A percentile compares a stretch with the other conserved stretches of the same genome.
These are phyloP conservation scores for Leccinum incarnatum DNA, from an alignment of 768 basidiomycete genomes.

Conservation along the genomic window DNA sequence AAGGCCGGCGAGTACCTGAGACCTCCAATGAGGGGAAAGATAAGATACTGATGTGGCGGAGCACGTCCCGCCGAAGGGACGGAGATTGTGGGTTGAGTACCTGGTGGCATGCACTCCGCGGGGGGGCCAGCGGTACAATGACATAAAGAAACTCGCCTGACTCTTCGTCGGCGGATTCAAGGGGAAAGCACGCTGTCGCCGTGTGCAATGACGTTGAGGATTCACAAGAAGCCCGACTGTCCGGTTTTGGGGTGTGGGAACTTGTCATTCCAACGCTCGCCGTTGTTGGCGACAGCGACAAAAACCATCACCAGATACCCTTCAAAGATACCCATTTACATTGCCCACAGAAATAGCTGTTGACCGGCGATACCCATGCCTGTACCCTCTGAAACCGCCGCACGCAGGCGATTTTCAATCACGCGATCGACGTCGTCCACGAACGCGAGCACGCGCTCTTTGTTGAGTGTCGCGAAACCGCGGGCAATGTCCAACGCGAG, in stretches of 20 bases:
- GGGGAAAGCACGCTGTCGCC: too few relatives aligned
- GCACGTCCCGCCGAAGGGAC: not conserved
- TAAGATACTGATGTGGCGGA: not conserved
- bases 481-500: conserved; percentile 53
- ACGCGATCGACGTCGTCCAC: conserved; percentile 37
- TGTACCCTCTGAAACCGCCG: conserved; percentile 53
- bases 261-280: conserved; percentile 9
- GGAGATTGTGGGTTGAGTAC: not conserved
- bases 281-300: conserved; percentile 20
- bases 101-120: not conserved
- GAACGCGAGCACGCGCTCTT: conserved; percentile 35
- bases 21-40: not conserved
- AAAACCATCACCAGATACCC: conserved; percentile 1
- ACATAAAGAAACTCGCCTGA: not conserved
- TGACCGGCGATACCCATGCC: conserved; percentile 21
- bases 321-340: conserved; percentile 16
- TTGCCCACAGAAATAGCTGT: not conserved
- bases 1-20: not conserved
- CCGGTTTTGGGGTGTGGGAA: conserved; percentile 20
- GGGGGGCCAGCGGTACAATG: not conserved
- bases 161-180: not conserved
- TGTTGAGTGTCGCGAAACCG: conserved; percentile 47
- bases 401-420: conserved; percentile 39
- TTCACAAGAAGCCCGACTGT: not conserved
- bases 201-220: too few relatives aligned